A percentile compares a stretch with the other conserved stretches of the same genome.
Evolutionary conservation across 2,329 filamentous ascomycete genomes (phyloP).

Genomic region (Pseudopyrenochaeta lycopersici): DNA sequence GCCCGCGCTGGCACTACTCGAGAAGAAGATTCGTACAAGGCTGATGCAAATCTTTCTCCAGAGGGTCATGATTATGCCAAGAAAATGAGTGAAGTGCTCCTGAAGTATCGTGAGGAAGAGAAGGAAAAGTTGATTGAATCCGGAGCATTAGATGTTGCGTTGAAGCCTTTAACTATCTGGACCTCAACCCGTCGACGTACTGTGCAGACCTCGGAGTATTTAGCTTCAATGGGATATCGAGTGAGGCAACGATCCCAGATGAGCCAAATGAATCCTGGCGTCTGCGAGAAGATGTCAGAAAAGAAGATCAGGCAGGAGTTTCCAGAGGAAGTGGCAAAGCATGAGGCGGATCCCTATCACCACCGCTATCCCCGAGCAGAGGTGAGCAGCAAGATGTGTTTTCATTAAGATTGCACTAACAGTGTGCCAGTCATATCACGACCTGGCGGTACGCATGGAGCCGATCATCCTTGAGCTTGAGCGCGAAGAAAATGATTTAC

Average conservation of each 20-base stretch:
- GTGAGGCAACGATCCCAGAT: slow-evolving; percentile 93
- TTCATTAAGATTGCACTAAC: slow-evolving; percentile 22
- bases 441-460: slow-evolving; percentile 95
- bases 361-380: slow-evolving; percentile 95
- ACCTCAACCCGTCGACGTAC: slow-evolving; percentile 91
- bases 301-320: slow-evolving; percentile 80
- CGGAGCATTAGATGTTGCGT: slow-evolving; percentile 71
- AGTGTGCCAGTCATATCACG: slow-evolving; percentile 83
- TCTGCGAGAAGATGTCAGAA: slow-evolving; percentile 94
- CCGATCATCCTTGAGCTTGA: slow-evolving; percentile 98
- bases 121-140: slow-evolving; percentile 72
- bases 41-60: slow-evolving; percentile 83
- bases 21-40: slow-evolving; percentile 92
- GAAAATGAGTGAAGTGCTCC: slow-evolving; percentile 74
- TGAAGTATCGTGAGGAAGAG: slow-evolving; percentile 86
- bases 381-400: slow-evolving; percentile 58
- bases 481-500: slow-evolving; percentile 94
- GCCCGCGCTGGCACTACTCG: slow-evolving; percentile 83
- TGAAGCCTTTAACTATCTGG: slow-evolving; percentile 90
- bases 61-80: slow-evolving; percentile 81
- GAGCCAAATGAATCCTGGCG: slow-evolving; percentile 95
- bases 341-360: slow-evolving; percentile 94
- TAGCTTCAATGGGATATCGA: slow-evolving; percentile 82
- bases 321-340: slow-evolving; percentile 90
- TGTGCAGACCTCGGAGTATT: slow-evolving; percentile 84